Conservation (phyloP, 2,329 filamentous ascomycete species). For the Parafenestella ontariensis region DNA sequence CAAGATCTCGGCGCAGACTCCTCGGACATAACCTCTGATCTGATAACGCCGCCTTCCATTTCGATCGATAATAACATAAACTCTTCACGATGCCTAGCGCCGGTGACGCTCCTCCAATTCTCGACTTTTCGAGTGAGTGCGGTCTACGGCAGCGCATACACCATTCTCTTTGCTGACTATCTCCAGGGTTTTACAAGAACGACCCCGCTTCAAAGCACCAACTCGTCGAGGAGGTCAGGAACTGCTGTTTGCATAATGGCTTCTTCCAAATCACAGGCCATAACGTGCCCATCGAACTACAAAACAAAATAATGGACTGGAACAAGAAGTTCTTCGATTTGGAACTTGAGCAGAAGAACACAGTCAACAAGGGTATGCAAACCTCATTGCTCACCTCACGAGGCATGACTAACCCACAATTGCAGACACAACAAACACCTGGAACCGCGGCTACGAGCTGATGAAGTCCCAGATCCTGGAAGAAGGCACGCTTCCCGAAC, state of each 20-base stretch:
- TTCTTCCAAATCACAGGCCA: slow-evolving; percentile 58
- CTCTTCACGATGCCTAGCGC: slow-evolving; percentile 24
- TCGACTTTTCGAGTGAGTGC: slow-evolving; percentile 35
- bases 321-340: slow-evolving; percentile 53
- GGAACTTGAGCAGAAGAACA: slow-evolving; percentile 52
- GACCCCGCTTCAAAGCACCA: slow-evolving; percentile 31
- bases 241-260: slow-evolving; percentile 47
- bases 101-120: slow-evolving; percentile 32
- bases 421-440: slow-evolving; percentile 46
- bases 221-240: slow-evolving; percentile 36
- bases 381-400: accelerated
- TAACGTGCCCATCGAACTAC: slow-evolving; percentile 48
- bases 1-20: too few species aligned
- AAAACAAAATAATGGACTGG: slow-evolving; percentile 48
- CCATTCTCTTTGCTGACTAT: not conserved
- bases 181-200: slow-evolving; percentile 34
- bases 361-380: slow-evolving; percentile 44
- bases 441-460: slow-evolving; percentile 55
- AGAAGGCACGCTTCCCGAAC: slow-evolving; percentile 51
- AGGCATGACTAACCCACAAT: not conserved
- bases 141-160: not conserved
- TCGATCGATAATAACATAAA: not conserved
- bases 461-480: slow-evolving; percentile 54
- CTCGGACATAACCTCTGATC: not conserved
- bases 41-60: not conserved